A percentile compares a stretch with the other conserved stretches of the same genome.
phyloP scores from a whole-genome alignment of 2,329 filamentous ascomycete genomes.

The Tolypocladium nubicola region DNA sequence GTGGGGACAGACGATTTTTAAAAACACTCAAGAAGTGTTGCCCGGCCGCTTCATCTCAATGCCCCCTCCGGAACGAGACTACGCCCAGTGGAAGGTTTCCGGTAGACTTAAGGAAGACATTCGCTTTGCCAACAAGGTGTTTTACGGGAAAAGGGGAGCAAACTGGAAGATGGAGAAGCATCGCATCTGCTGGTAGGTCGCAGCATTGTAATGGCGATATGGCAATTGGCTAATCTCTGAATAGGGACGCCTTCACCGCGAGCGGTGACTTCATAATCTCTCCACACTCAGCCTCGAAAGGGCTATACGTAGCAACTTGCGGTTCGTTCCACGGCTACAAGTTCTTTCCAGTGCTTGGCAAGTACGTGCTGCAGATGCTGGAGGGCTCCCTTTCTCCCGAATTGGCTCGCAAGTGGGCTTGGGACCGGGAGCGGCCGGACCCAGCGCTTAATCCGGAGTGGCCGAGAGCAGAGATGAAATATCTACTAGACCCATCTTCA shows the following conservation, averaged over 20 bases:
- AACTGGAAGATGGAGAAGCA: slow-evolving; percentile 50
- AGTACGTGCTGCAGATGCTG: slow-evolving; percentile 48
- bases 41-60: slow-evolving; percentile 45
- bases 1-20: slow-evolving; percentile 52
- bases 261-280: slow-evolving; percentile 53
- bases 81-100: slow-evolving; percentile 52
- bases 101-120: slow-evolving; percentile 47
- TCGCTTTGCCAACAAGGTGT: slow-evolving; percentile 41
- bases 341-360: slow-evolving; percentile 54
- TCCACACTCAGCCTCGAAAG: slow-evolving; percentile 37
- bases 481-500: slow-evolving; percentile 27
- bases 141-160: slow-evolving; percentile 46
- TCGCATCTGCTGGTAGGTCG: slow-evolving; percentile 54
- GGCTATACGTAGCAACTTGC: slow-evolving; percentile 51
- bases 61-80: slow-evolving; percentile 44
- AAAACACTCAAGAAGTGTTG: slow-evolving; percentile 39
- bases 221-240: background rate
- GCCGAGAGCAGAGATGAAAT: slow-evolving; percentile 46
- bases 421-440: slow-evolving; percentile 49
- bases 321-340: slow-evolving; percentile 61
- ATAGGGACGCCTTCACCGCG: slow-evolving; percentile 55
- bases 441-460: slow-evolving; percentile 40
- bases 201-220: background rate
- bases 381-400: slow-evolving; percentile 32
- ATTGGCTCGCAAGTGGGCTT: slow-evolving; percentile 39